These are phyloP conservation scores for Naganishia cerealis DNA, from an alignment of 1,284 basidiomycete species.

Conservation along the genomic window DNA sequence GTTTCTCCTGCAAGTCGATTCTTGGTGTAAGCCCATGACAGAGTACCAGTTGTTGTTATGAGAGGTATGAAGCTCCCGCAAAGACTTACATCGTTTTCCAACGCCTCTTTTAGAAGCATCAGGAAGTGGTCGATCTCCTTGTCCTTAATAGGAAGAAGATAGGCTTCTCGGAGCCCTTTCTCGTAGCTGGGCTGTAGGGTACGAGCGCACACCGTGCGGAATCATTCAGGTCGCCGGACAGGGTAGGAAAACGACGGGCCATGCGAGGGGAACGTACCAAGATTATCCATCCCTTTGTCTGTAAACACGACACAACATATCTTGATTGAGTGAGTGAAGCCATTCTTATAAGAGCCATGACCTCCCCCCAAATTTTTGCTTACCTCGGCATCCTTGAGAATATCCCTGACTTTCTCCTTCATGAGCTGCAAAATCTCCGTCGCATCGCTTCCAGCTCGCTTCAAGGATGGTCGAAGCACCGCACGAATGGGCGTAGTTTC, in stretches of 20 bases:
- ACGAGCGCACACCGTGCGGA: no score
- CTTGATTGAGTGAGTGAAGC: not conserved
- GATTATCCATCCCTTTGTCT: not conserved
- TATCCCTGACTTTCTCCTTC: conserved; percentile 69
- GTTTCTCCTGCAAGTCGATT: not conserved
- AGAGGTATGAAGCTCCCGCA: not conserved
- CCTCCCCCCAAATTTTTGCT: not conserved
- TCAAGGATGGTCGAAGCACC: not conserved
- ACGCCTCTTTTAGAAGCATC: not conserved
- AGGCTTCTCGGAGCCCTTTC: not conserved
- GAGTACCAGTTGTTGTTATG: not conserved
- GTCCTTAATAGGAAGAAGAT: not conserved
- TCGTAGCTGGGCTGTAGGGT: not conserved
- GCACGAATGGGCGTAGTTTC: not conserved
- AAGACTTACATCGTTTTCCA: not conserved
- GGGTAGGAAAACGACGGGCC: not conserved
- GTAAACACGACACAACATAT: not conserved
- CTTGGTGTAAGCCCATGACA: no score
- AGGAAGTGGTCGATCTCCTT: not conserved
- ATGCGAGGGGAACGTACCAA: not conserved
- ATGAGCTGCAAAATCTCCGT: conserved; percentile 74
- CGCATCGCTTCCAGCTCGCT: conserved; percentile 3
- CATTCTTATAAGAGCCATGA: not conserved
- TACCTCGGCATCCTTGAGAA: conserved; percentile 41
- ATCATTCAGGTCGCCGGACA: no score